Base-by-base conservation (phyloP, 179 eudicot genomes). In the Beta lomatogona region DNA sequence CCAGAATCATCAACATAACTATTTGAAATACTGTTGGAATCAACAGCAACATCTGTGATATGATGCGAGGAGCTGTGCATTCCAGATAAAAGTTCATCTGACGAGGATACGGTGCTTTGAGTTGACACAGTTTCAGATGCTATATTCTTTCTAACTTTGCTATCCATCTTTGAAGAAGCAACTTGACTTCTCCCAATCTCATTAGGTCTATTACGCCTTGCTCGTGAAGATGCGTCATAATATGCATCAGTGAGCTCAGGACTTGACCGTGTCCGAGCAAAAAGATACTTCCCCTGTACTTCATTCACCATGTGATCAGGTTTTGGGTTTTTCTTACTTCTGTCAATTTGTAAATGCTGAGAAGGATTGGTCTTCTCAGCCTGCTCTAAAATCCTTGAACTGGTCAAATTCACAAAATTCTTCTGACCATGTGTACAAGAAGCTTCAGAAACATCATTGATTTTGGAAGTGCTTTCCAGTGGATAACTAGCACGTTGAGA, bases 221-320 rank as follows among this genome's bases (percentile, higher is more conserved):
- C 79, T 77, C 79, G 91, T 79, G 89, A 86, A 75, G 91, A 83
- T 41, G 79, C 79, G 73, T 88, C 89, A 80, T 77, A 65, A 61
- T 83, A 87, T 19, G 83, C 66, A 65, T 93, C 90, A n/a, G 92
- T 92, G 45, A 95, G 95, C 83, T 93, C 95, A 46, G 98, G 98
- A 85, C 98, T 93, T 55, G 98, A 95, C 15, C 86, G 88, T 67
- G 97, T 93, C 83, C 98, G 87, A 9, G 93, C 94, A 82, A 95
- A 88, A 80, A 85, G 89, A 82, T 80, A 85, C 88, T 85, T 88
- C 36, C 91, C 95, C 57, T 90, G 92, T 21, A 81, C 71, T 31
- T 89, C 91, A 83, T 87, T 89, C 50, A 77, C 84, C 82, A 81
- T 64, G 28, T 73, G 86, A 22, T 87, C 89, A 52, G 88, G 79